Evolutionary conservation across 2,329 filamentous ascomycete species (phyloP).

Genomic region (Cladophialophora carrionii): DNA sequence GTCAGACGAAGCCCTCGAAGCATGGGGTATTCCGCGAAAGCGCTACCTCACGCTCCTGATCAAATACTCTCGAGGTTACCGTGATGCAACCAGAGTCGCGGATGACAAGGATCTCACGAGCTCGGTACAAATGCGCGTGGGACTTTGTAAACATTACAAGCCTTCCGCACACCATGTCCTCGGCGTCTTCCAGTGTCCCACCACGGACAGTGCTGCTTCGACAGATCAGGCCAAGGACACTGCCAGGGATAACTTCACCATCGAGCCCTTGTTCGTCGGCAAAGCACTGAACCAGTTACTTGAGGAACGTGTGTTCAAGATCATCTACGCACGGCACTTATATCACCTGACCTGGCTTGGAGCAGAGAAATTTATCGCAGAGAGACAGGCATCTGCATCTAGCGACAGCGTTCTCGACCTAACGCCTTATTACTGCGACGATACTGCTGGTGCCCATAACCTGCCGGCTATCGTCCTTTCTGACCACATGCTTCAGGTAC

Average conservation of each 20-base stretch:
- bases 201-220: neutral
- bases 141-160: slow-evolving; percentile 73
- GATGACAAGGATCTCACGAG: slow-evolving; percentile 48
- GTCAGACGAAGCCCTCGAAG: slow-evolving; percentile 72
- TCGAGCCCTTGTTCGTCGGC: slow-evolving; percentile 70
- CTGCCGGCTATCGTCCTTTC: slow-evolving; percentile 53
- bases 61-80: slow-evolving; percentile 66
- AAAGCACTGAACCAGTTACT: slow-evolving; percentile 70
- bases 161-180: slow-evolving; percentile 62
- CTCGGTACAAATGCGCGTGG: slow-evolving; percentile 63
- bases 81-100: slow-evolving; percentile 56
- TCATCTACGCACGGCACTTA: slow-evolving; percentile 63
- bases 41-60: slow-evolving; percentile 78
- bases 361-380: slow-evolving; percentile 63
- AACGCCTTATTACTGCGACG: slow-evolving; percentile 26
- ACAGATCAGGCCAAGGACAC: neutral
- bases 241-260: slow-evolving; percentile 40
- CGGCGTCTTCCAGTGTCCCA: slow-evolving; percentile 53
- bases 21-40: slow-evolving; percentile 69
- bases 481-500: slow-evolving; percentile 55
- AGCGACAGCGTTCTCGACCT: slow-evolving; percentile 11
- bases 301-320: slow-evolving; percentile 63
- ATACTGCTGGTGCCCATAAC: slow-evolving; percentile 22
- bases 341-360: slow-evolving; percentile 66
- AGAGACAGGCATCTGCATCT: slow-evolving; percentile 45